Conservation (phyloP, 176 grass and related monocot species). For the Oryza longistaminata region DNA sequence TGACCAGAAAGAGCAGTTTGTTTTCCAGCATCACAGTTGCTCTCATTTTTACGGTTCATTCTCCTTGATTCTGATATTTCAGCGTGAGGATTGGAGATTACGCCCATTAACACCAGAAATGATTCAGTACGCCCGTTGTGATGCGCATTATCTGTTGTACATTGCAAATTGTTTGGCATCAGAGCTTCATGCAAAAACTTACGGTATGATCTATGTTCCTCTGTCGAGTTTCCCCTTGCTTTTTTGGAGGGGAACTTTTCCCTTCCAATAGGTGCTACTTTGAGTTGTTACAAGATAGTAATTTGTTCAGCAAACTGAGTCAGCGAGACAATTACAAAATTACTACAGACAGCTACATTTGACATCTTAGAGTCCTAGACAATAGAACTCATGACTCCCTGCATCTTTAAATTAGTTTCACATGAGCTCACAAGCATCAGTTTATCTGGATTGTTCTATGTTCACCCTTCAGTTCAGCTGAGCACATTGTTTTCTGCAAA, state of each 20-base stretch:
- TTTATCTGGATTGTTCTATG: constrained; percentile 7
- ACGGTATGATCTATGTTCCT: constrained; percentile 51
- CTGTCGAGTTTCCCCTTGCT: background rate
- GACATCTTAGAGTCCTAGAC: background rate
- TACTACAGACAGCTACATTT: background rate
- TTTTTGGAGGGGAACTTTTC: background rate
- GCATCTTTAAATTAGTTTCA: background rate
- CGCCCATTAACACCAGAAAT: constrained; percentile 75
- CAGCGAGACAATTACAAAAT: background rate
- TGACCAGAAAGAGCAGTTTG: background rate
- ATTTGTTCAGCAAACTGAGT: constrained; percentile 8
- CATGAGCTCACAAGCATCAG: constrained; percentile 5
- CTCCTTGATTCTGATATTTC: constrained; percentile 35
- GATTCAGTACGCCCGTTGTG: constrained; percentile 78
- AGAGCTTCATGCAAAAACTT: constrained; percentile 64
- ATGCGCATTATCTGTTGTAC: constrained; percentile 90
- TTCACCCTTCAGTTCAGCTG: constrained; percentile 1
- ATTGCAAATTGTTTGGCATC: constrained; percentile 81
- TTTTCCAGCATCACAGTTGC: background rate
- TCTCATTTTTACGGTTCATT: background rate
- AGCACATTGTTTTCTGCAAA: background rate
- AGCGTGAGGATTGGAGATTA: constrained; percentile 98
- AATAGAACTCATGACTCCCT: too few species aligned
- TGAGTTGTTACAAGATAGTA: constrained; percentile 3
- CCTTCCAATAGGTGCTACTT: background rate